Evolutionary conservation across 345 rosid species (phyloP).

Genomic region (Hibiscus tridactylites): DNA sequence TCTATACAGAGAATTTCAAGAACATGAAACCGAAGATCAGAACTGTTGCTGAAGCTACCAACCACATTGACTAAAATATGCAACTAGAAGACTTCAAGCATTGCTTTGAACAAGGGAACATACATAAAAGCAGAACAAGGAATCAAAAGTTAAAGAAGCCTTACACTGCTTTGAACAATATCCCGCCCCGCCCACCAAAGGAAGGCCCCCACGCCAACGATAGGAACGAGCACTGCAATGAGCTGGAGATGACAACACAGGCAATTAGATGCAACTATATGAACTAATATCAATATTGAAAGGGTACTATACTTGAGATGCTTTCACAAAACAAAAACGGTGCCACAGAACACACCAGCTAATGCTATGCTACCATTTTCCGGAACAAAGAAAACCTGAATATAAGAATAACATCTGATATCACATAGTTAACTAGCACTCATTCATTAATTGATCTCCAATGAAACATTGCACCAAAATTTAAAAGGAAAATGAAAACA

Average conservation of each 20-base stretch:
- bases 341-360: neutral
- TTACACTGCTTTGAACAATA: slow-evolving; percentile 65
- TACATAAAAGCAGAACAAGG: neutral
- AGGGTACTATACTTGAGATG: neutral
- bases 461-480: neutral
- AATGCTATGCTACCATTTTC: neutral
- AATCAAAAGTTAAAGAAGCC: slow-evolving; percentile 17
- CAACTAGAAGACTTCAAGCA: neutral
- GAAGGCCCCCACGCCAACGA: slow-evolving; percentile 80
- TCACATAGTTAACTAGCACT: neutral
- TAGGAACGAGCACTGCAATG: slow-evolving; percentile 55
- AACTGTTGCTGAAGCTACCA: neutral
- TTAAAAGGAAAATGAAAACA: neutral
- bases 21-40: neutral
- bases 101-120: neutral
- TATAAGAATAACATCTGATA: neutral
- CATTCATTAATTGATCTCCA: neutral
- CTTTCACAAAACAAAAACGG: neutral
- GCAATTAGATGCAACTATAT: slow-evolving; percentile 8
- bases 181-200: slow-evolving; percentile 94
- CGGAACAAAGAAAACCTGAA: neutral
- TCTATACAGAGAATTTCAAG: neutral
- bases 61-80: neutral
- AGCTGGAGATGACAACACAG: slow-evolving; percentile 39
- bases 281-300: neutral